Evolutionary conservation across 2,329 filamentous ascomycete species (phyloP).

Genomic region (Zymoseptoria passerinii): DNA sequence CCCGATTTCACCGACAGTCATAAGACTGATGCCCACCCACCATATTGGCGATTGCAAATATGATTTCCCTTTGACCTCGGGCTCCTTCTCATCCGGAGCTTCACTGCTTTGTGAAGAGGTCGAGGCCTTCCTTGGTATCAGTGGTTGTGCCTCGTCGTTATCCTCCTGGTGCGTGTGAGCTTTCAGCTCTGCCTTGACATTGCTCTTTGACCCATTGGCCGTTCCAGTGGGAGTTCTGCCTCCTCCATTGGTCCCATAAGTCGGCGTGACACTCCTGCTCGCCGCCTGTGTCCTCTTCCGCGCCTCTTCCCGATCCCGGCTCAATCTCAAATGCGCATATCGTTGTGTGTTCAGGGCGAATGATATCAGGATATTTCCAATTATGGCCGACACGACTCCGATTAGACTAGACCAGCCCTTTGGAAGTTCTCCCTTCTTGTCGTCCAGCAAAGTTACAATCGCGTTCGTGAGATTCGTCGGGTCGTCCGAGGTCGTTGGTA

Average conservation of each 20-base stretch:
- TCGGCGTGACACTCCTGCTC: slow-evolving; percentile 21
- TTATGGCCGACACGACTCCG: slow-evolving; percentile 85
- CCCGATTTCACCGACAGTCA: slow-evolving; percentile 85
- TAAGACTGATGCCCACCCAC: slow-evolving; percentile 90
- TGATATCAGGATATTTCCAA: slow-evolving; percentile 88
- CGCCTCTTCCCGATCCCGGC: slow-evolving; percentile 55
- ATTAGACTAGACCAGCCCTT: slow-evolving; percentile 79
- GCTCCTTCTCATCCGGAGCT: slow-evolving; percentile 33
- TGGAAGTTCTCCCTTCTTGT: slow-evolving; percentile 17
- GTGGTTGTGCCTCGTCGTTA: slow-evolving; percentile 42
- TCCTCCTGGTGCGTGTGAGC: slow-evolving; percentile 30
- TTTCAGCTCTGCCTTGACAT: slow-evolving; percentile 30
- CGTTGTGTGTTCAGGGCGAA: slow-evolving; percentile 93
- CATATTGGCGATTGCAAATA: slow-evolving; percentile 91
- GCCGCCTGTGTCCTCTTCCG: slow-evolving; percentile 25
- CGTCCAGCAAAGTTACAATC: neutral
- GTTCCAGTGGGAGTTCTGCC: slow-evolving; percentile 6
- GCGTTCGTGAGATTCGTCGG: neutral
- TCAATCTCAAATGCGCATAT: slow-evolving; percentile 83
- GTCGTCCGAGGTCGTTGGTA: slow-evolving; percentile 1
- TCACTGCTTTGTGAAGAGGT: slow-evolving; percentile 34
- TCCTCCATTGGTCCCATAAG: slow-evolving; percentile 38
- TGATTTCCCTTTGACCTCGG: slow-evolving; percentile 48
- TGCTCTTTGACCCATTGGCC: slow-evolving; percentile 44
- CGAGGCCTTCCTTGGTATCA: slow-evolving; percentile 44